Conservation (phyloP, 164 flowering plant genomes). For the Vitis cinerea region DNA sequence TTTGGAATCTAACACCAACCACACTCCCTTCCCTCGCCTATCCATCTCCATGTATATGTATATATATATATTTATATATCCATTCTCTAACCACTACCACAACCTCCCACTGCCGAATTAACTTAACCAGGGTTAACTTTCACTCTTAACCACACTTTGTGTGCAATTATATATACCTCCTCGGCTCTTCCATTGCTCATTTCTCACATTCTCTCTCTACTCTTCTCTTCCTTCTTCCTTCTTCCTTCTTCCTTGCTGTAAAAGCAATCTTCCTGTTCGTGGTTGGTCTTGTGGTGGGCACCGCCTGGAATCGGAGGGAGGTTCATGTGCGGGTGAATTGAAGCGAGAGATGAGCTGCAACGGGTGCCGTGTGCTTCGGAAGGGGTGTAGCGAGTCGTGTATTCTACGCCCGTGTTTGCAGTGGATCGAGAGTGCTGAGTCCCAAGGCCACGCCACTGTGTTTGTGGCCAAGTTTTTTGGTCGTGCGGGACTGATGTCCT, state of each 20-base stretch:
- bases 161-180: conserved; percentile 1
- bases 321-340: background rate
- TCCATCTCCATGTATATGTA: no score
- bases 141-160: background rate
- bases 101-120: background rate
- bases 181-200: background rate
- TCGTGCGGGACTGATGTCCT: conserved; percentile 70
- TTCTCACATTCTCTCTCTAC: background rate
- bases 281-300: background rate
- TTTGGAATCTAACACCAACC: conserved; percentile 52
- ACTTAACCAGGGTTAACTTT: conserved; percentile 14
- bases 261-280: background rate
- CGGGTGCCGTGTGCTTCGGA: conserved; percentile 59
- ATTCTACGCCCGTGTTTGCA: conserved; percentile 50
- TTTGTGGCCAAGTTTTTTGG: conserved; percentile 79
- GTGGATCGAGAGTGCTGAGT: conserved; percentile 55
- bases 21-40: conserved; percentile 2
- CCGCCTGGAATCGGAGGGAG: background rate
- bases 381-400: conserved; percentile 64
- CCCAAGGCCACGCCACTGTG: conserved; percentile 64
- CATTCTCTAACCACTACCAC: conserved; percentile 9
- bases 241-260: background rate
- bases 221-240: background rate
- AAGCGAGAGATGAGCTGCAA: conserved; percentile 50
- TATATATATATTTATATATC: no score